These are phyloP conservation scores for Coniosporium tulheliwenetii DNA, from an alignment of 2,329 filamentous ascomycete species.

Conservation along the genomic window DNA sequence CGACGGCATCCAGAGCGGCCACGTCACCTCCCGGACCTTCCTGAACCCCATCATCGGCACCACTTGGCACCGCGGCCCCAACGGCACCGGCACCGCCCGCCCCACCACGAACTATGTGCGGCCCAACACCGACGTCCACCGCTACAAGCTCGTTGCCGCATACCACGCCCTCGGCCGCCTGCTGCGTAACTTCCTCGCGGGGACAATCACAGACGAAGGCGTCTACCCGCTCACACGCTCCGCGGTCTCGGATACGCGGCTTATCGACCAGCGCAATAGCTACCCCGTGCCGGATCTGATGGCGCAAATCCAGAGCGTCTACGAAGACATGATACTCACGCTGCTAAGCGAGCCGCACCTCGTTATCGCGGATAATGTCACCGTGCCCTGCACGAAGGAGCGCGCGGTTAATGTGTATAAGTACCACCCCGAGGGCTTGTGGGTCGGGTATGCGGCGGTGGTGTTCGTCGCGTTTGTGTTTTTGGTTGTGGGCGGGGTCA, in stretches of 20 bases:
- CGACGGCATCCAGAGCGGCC: conserved; percentile 12
- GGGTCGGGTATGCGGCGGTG: conserved; percentile 20
- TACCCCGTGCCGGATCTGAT: conserved; percentile 15
- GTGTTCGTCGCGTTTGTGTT: conserved; percentile 14
- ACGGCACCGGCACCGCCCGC: conserved; percentile 2
- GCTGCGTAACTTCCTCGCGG: conserved; percentile 18
- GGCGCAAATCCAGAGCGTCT: conserved; percentile 13
- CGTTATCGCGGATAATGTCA: conserved; percentile 9
- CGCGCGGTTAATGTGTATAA: conserved; percentile 13
- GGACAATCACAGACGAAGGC: conserved; percentile 13
- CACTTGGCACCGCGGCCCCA: conserved; percentile 1
- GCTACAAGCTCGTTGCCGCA: conserved; percentile 16
- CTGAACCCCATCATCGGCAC: conserved; percentile 15
- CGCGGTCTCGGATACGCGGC: conserved; percentile 17
- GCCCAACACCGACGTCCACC: conserved; percentile 8
- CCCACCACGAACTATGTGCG: conserved; percentile 11
- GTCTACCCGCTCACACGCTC: conserved; percentile 14
- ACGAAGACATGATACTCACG: conserved; percentile 21
- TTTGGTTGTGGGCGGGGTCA: conserved; percentile 15
- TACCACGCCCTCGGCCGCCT: conserved; percentile 18
- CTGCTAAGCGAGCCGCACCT: conserved; percentile 18
- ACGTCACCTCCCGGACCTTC: conserved; percentile 12
- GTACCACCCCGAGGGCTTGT: conserved; percentile 15
- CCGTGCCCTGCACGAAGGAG: conserved; percentile 13
- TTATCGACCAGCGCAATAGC: conserved; percentile 13